Base-by-base conservation (phyloP, 768 basidiomycete species). In the Serendipita indica region DNA sequence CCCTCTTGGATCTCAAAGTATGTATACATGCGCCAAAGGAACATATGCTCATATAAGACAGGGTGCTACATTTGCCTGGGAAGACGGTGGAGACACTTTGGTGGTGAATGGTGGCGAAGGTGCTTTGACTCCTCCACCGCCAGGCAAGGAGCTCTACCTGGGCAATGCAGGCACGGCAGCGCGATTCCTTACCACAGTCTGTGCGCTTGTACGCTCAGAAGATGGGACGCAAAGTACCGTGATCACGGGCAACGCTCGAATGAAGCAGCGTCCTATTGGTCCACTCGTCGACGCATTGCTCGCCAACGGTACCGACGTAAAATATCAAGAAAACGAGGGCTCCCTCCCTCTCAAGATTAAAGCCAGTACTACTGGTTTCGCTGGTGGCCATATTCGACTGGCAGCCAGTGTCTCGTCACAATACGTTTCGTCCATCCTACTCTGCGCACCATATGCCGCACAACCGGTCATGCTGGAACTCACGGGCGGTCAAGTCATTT, bases 241-340 rank as follows among this genome's bases (percentile, higher is more conserved):
- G 69, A 86, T 98, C 69, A 98, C 96, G 7, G 96, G 96, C 46
- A 99, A 99, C 64, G 89, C 93, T 0, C 82, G 94, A 60, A 99
- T 98, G 96, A 98, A 97, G 72, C 91, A 98, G 70, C 84, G 94
- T 28, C 96, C 96, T 13, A 92, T 94, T 63, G 96, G 91, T 0
- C 89, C 96, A 3, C 77, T 99, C 20, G 94, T 98, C 57, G 84
- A 89, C 57, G 91, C 96, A 2, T 82, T 99, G 13, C 72, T 77
- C 46, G 75, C 79, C 3, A 97, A 96, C 65, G 86, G 90, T 10
- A 84, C 81, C 62, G 68, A 75, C 28, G 84, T 99, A 69, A 72
- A 77, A 32, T 99, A 84, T 67, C 72, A 85, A 62, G 92, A 91
- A 69, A 75, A 78, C 2, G 69, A 80, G 34, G 93, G 92, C 6